These are phyloP conservation scores for Aspergillus unguis DNA, from an alignment of 2,329 filamentous ascomycete genomes.

Conservation along the genomic window DNA sequence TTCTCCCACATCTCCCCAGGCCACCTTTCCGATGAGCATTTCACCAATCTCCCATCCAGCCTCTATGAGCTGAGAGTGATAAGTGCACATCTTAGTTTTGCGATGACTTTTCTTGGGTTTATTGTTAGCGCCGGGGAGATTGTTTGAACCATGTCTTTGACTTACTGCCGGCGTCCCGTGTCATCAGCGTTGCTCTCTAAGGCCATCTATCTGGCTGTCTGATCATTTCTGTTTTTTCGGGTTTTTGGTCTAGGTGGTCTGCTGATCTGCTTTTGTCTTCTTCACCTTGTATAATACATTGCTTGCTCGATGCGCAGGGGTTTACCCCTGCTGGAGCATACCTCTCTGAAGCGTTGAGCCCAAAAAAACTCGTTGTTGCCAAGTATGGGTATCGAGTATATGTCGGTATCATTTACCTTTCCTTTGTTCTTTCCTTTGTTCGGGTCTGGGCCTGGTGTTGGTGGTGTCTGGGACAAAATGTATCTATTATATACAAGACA, in stretches of 20 bases:
- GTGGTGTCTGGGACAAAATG: neutral
- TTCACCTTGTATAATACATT: constrained; percentile 19
- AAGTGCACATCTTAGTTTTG: neutral
- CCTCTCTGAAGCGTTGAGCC: neutral
- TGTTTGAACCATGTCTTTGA: constrained; percentile 14
- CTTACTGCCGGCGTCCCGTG: constrained; percentile 23
- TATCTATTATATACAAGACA: constrained; percentile 1
- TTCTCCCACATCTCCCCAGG: constrained; percentile 32
- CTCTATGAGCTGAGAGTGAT: constrained; percentile 12
- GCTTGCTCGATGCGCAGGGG: constrained; percentile 12
- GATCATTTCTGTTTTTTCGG: constrained; percentile 1
- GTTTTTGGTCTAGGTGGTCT: constrained; percentile 11
- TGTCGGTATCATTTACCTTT: constrained; percentile 17
- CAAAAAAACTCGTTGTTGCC: neutral
- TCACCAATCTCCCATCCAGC: constrained; percentile 30
- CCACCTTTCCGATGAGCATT: constrained; percentile 25
- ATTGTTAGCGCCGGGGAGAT: constrained; percentile 12
- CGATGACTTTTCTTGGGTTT: constrained; percentile 15
- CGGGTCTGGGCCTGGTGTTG: neutral
- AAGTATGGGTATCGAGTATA: constrained; percentile 7
- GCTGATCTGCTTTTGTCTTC: constrained; percentile 7
- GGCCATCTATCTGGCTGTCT: neutral
- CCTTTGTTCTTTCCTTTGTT: constrained; percentile 3
- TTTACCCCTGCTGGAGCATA: no score
- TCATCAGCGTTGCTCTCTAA: constrained; percentile 14